Conservation (phyloP, 352 stramenopile genomes). For the Pythium periplocum region DNA sequence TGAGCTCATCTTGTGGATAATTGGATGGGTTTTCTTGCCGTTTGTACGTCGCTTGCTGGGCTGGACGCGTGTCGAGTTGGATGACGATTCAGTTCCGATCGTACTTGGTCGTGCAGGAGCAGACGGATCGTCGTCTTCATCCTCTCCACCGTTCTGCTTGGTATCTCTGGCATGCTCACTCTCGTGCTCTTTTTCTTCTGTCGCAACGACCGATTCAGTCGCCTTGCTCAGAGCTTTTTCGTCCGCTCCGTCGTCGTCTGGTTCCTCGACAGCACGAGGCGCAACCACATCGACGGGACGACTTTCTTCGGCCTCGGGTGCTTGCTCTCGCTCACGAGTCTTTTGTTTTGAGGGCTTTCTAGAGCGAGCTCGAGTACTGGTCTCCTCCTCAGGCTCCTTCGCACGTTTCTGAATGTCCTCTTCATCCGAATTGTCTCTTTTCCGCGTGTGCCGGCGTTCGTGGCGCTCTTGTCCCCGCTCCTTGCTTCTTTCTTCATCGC, state of each 20-base stretch:
- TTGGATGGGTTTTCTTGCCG: constrained; percentile 46
- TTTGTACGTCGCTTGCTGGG: constrained; percentile 65
- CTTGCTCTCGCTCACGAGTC: no score
- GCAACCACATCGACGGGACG: no score
- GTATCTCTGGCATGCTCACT: no score
- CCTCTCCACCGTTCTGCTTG: no score
- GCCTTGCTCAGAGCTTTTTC: no score
- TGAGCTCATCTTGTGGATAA: constrained; percentile 19
- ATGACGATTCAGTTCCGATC: neutral
- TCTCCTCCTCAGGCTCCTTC: constrained; percentile 7
- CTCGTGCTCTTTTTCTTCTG: no score
- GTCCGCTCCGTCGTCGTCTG: no score
- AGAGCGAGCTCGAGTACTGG: constrained; percentile 2
- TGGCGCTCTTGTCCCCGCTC: neutral
- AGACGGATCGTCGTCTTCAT: no score
- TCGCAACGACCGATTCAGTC: no score
- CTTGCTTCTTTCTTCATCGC: neutral
- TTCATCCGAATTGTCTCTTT: neutral
- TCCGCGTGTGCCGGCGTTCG: neutral
- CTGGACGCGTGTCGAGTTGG: constrained; percentile 16
- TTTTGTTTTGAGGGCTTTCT: constrained; percentile 2
- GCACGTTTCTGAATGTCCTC: neutral
- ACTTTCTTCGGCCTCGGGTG: neutral
- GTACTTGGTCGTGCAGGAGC: no score
- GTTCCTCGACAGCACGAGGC: no score